phyloP scores from a whole-genome alignment of 306 rosid species.

The Herpetospermum pedunculosum region DNA sequence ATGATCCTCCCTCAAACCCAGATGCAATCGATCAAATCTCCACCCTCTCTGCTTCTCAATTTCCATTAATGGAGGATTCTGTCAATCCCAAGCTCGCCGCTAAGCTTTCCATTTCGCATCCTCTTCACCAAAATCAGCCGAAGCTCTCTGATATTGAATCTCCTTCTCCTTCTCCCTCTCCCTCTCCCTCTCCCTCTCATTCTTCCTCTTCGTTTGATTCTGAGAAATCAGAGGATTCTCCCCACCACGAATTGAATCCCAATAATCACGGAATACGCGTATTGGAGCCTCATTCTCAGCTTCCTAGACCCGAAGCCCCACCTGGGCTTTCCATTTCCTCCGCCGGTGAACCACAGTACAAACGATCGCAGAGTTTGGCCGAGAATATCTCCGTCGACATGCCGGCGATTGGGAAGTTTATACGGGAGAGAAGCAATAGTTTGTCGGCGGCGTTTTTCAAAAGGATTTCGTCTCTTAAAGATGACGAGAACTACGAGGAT shows the following conservation, averaged over 20 bases:
- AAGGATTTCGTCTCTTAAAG: slow-evolving; percentile 43
- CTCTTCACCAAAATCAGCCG: background rate
- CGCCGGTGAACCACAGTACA: background rate
- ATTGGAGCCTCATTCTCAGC: slow-evolving; percentile 42
- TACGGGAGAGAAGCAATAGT: slow-evolving; percentile 47
- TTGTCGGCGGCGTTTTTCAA: slow-evolving; percentile 46
- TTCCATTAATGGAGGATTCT: background rate
- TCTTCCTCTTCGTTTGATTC: background rate
- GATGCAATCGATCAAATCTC: background rate
- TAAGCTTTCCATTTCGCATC: background rate
- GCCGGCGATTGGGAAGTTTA: slow-evolving; percentile 53
- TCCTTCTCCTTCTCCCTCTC: background rate
- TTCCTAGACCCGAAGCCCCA: slow-evolving; percentile 64
- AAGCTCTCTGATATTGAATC: background rate
- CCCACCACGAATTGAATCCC: background rate
- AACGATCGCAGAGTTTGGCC: slow-evolving; percentile 2
- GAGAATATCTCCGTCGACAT: slow-evolving; percentile 21
- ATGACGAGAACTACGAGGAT: background rate
- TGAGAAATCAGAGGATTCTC: background rate
- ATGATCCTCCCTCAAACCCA: background rate
- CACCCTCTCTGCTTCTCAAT: background rate
- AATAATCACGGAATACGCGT: background rate
- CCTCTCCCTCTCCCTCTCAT: background rate
- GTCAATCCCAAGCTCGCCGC: background rate
- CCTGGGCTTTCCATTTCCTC: slow-evolving; percentile 19